These are phyloP conservation scores for Nakaseomyces bracarensis DNA, from an alignment of 1,139 yeast genomes.

Conservation along the genomic window DNA sequence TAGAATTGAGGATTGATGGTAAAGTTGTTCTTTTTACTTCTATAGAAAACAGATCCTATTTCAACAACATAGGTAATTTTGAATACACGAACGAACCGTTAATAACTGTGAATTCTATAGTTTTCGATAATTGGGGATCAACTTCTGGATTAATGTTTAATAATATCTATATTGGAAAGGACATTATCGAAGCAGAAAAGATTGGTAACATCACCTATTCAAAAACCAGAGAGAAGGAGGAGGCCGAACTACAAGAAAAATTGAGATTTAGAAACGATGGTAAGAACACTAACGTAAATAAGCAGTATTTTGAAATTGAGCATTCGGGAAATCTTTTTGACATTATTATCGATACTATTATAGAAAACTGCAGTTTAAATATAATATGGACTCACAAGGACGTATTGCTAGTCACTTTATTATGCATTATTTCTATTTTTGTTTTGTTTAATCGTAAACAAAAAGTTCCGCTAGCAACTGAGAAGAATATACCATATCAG, in stretches of 20 bases:
- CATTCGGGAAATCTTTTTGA: background rate
- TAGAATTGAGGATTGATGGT: constrained; percentile 78
- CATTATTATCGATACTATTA: background rate
- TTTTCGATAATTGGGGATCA: constrained; percentile 90
- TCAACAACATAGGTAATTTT: background rate
- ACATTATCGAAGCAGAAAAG: constrained; percentile 69
- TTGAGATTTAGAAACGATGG: background rate
- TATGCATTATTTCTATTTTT: no score
- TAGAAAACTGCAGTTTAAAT: background rate
- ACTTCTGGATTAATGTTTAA: constrained; percentile 66
- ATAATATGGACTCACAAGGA: no score
- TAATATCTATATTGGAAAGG: constrained; percentile 79
- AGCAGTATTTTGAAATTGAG: background rate
- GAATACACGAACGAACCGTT: constrained; percentile 45
- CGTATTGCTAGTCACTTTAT: no score
- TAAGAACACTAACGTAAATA: background rate
- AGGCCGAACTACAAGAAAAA: background rate
- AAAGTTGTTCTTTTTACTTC: constrained; percentile 36
- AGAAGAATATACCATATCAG: no score
- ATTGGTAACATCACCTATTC: constrained; percentile 65
- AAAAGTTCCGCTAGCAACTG: no score
- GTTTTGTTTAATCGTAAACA: no score
- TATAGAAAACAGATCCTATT: background rate
- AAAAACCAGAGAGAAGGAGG: background rate
- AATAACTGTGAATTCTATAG: constrained; percentile 63